Evolutionary conservation across 2,329 filamentous ascomycete genomes (phyloP).

Genomic region (Colletotrichum sp.): DNA sequence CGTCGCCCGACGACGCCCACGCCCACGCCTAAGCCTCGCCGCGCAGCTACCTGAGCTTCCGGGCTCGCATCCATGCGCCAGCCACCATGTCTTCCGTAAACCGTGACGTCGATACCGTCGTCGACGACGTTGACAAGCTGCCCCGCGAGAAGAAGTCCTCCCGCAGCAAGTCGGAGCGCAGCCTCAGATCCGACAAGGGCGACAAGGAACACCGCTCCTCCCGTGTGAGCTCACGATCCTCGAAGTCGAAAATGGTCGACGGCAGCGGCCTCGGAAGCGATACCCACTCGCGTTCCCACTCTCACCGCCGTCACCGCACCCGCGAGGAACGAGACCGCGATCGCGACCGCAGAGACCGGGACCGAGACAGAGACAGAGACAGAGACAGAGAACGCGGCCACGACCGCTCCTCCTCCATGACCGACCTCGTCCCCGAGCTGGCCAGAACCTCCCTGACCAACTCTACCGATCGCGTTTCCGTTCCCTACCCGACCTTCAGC

Average conservation of each 20-base stretch:
- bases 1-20: background rate
- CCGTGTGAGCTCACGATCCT: conserved; percentile 24
- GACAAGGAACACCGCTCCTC: conserved; percentile 25
- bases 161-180: conserved; percentile 18
- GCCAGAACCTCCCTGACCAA: conserved; percentile 34
- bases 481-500: conserved; percentile 84
- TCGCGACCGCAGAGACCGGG: conserved; percentile 24
- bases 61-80: conserved; percentile 23
- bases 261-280: conserved; percentile 20
- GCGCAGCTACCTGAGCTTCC: conserved; percentile 3
- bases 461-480: conserved; percentile 51
- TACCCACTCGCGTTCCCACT: conserved; percentile 7
- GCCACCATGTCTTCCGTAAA: conserved; percentile 45
- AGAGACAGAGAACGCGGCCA: conserved; percentile 32
- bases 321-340: conserved; percentile 26
- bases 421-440: conserved; percentile 56
- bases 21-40: background rate
- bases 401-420: conserved; percentile 43
- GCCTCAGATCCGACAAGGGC: conserved; percentile 24
- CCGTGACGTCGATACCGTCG: conserved; percentile 41
- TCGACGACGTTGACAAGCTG: conserved; percentile 29
- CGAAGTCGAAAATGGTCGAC: conserved; percentile 19
- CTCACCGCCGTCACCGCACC: conserved; percentile 23
- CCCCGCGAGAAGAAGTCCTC: conserved; percentile 38
- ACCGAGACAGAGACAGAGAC: conserved; percentile 22